Evolutionary conservation across 1,139 yeast genomes (phyloP).

Genomic region (Geotrichum fermentans): DNA sequence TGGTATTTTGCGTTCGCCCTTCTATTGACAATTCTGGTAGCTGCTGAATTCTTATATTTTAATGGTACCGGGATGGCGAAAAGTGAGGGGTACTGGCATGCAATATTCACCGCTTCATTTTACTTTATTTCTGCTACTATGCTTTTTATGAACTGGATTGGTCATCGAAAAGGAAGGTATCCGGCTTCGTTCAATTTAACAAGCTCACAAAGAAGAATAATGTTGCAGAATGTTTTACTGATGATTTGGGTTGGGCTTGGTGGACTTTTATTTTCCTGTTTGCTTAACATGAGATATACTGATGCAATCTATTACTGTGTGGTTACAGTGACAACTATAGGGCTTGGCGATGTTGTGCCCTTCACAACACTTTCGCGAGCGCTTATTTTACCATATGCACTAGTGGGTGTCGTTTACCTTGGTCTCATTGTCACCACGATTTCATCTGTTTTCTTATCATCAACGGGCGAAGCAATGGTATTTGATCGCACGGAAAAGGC

Average conservation of each 20-base stretch:
- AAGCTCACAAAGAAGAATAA: conserved; percentile 61
- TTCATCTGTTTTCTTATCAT: conserved; percentile 54
- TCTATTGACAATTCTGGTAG: conserved; percentile 46
- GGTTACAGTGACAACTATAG: conserved; percentile 71
- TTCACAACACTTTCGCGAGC: conserved; percentile 49
- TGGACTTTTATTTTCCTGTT: conserved; percentile 49
- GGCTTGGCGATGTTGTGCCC: conserved; percentile 71
- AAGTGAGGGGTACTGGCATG: conserved; percentile 70
- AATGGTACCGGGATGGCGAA: conserved; percentile 32
- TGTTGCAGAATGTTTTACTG: conserved; percentile 62
- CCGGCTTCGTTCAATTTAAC: conserved; percentile 66
- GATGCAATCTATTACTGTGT: conserved; percentile 64
- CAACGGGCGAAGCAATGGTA: conserved; percentile 51
- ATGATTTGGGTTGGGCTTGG: conserved; percentile 70
- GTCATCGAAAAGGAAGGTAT: conserved; percentile 54
- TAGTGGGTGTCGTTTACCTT: conserved; percentile 63
- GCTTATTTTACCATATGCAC: conserved; percentile 55
- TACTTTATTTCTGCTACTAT: conserved; percentile 55
- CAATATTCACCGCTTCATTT: conserved; percentile 55
- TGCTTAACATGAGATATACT: conserved; percentile 49
- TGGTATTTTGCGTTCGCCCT: conserved; percentile 54
- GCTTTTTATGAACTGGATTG: conserved; percentile 54
- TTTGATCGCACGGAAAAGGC: conserved; percentile 27
- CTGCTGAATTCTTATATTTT: conserved; percentile 33
- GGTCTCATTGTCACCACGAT: conserved; percentile 72